phyloP scores from a whole-genome alignment of 1,139 yeast genomes.

The Kazachstania sp. region DNA sequence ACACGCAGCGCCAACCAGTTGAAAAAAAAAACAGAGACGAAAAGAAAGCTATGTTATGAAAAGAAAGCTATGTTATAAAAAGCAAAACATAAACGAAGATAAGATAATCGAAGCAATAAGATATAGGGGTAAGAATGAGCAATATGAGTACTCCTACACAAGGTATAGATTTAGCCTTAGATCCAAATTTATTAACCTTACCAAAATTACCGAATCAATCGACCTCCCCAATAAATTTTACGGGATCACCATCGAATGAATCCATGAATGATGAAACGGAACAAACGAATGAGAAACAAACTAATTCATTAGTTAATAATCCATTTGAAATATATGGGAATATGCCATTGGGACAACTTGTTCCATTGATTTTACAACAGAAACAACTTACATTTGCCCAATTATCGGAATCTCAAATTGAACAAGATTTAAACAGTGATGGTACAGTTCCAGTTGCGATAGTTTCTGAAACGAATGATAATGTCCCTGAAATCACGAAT shows the following conservation, averaged over 20 bases:
- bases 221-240: neutral
- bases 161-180: constrained; percentile 24
- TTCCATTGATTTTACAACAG: constrained; percentile 28
- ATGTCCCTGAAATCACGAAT: too few species aligned
- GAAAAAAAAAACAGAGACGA: too few species aligned
- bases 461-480: too few species aligned
- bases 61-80: too few species aligned
- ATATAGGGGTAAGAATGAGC: neutral
- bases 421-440: constrained; percentile 4
- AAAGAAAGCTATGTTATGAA: too few species aligned
- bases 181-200: constrained; percentile 24
- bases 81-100: too few species aligned
- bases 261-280: neutral
- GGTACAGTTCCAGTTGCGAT: neutral
- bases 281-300: neutral
- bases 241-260: neutral
- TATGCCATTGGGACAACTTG: constrained; percentile 27
- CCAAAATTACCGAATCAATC: constrained; percentile 6
- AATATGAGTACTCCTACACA: neutral
- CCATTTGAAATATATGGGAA: constrained; percentile 28
- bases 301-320: constrained; percentile 18
- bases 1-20: too few species aligned
- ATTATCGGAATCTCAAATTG: constrained; percentile 11
- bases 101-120: too few species aligned
- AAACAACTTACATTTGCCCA: constrained; percentile 27